These are phyloP conservation scores for Lactuca saligna DNA, from an alignment of 129 eudicot species.

Conservation along the genomic window DNA sequence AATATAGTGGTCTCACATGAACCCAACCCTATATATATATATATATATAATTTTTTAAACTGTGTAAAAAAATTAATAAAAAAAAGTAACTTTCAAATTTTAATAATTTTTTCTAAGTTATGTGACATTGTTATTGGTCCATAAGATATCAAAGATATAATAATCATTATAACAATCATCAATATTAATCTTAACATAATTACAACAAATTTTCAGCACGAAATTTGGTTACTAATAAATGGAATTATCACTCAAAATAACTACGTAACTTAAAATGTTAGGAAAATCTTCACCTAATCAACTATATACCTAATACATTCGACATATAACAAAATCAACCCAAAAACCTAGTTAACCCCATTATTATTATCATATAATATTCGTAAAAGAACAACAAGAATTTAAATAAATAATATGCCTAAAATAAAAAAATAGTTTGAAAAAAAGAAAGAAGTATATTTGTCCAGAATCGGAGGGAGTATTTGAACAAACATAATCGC, in stretches of 20 bases:
- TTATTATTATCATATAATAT: too few species aligned
- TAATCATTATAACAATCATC: background rate
- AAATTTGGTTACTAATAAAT: too few species aligned
- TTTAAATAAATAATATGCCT: background rate
- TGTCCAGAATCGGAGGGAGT: background rate
- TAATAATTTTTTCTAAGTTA: too few species aligned
- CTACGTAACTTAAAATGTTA: too few species aligned
- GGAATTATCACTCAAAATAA: background rate
- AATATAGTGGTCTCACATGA: too few species aligned
- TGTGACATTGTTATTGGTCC: background rate
- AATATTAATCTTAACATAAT: background rate
- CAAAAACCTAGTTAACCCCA: background rate
- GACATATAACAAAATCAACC: background rate
- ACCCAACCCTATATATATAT: too few species aligned
- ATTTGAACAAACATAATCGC: constrained; percentile 1
- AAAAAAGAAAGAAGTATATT: background rate
- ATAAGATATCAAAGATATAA: background rate
- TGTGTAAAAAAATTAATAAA: too few species aligned
- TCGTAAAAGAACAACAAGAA: background rate
- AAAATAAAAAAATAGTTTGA: too few species aligned
- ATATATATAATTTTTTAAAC: too few species aligned
- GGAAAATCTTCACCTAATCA: background rate
- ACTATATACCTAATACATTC: background rate
- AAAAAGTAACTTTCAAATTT: too few species aligned
- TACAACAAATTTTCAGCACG: background rate